phyloP scores from a whole-genome alignment of 768 basidiomycete species.

The Pleurotus sapidus region DNA sequence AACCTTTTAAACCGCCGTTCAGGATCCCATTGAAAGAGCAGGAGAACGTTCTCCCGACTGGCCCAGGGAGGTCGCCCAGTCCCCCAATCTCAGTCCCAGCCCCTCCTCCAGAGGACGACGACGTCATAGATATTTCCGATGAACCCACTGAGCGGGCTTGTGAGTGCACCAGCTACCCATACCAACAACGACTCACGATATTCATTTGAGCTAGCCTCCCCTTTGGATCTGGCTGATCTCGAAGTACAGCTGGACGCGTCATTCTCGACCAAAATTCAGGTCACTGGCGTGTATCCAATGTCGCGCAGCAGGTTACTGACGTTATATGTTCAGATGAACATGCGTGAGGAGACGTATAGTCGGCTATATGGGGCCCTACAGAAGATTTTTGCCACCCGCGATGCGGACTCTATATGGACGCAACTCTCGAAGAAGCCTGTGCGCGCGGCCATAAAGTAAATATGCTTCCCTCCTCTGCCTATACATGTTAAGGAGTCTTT shows the following conservation, averaged over 20 bases:
- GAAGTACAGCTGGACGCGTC: constrained; percentile 33
- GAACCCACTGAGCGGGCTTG: not conserved
- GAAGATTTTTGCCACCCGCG: constrained; percentile 28
- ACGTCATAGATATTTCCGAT: not conserved
- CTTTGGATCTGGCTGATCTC: constrained; percentile 22
- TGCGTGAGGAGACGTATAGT: constrained; percentile 34
- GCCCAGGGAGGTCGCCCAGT: not conserved
- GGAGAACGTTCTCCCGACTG: not conserved
- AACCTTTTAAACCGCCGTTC: constrained; percentile 44
- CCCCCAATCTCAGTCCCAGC: too few relatives aligned
- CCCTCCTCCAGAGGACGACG: too few relatives aligned
- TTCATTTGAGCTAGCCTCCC: constrained; percentile 5
- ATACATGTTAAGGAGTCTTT: not conserved
- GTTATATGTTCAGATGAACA: not conserved
- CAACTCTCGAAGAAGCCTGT: constrained; percentile 5
- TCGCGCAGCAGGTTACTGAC: not conserved
- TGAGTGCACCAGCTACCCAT: not conserved
- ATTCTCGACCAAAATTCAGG: constrained; percentile 41
- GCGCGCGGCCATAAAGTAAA: constrained; percentile 10
- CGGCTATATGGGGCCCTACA: constrained; percentile 37
- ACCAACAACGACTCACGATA: not conserved
- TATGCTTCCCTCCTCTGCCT: not conserved
- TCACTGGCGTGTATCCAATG: constrained; percentile 12
- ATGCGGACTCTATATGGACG: constrained; percentile 22
- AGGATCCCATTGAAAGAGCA: constrained; percentile 17